Evolutionary conservation across 768 basidiomycete genomes (phyloP).

Genomic region (Amanita muscaria): DNA sequence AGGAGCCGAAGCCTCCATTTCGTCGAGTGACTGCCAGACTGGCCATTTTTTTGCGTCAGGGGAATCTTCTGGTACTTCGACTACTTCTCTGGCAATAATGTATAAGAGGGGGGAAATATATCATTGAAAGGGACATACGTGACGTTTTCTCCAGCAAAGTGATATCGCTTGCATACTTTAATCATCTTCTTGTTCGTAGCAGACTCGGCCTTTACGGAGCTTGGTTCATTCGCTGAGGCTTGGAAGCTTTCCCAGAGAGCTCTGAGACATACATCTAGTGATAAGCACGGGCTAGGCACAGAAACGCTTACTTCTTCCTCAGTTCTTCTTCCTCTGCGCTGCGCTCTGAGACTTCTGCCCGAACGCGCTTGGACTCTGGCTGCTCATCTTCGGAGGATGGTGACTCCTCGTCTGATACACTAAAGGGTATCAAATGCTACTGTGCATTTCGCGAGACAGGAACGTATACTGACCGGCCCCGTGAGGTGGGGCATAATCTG

Average conservation of each 20-base stretch:
- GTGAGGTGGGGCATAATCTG: constrained; percentile 55
- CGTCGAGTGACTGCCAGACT: constrained; percentile 27
- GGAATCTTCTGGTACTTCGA: constrained; percentile 66
- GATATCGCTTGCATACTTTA: constrained; percentile 59
- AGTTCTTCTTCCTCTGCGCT: constrained; percentile 28
- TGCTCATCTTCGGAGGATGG: constrained; percentile 27
- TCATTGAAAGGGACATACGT: constrained; percentile 36
- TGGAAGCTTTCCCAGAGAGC: constrained; percentile 64
- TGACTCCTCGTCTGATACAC: constrained; percentile 26
- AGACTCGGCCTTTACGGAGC: constrained; percentile 12
- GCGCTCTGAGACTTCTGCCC: constrained; percentile 18
- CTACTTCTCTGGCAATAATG: constrained; percentile 48
- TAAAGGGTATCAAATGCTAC: not conserved
- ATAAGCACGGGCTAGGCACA: not conserved
- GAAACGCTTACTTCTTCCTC: constrained; percentile 33
- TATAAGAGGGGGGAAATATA: not conserved
- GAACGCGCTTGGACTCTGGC: constrained; percentile 26
- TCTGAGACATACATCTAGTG: constrained; percentile 25
- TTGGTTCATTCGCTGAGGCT: constrained; percentile 40
- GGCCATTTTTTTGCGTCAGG: constrained; percentile 75
- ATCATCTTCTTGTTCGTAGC: constrained; percentile 36
- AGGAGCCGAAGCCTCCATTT: constrained; percentile 1
- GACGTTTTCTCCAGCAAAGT: constrained; percentile 72
- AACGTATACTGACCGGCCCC: constrained; percentile 26
- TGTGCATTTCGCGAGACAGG: not conserved